Evolutionary conservation across 1,284 basidiomycete genomes (phyloP), one percentile per base, ranked within the genome.

Genomic region (Cryptococcus sp.): DNA sequence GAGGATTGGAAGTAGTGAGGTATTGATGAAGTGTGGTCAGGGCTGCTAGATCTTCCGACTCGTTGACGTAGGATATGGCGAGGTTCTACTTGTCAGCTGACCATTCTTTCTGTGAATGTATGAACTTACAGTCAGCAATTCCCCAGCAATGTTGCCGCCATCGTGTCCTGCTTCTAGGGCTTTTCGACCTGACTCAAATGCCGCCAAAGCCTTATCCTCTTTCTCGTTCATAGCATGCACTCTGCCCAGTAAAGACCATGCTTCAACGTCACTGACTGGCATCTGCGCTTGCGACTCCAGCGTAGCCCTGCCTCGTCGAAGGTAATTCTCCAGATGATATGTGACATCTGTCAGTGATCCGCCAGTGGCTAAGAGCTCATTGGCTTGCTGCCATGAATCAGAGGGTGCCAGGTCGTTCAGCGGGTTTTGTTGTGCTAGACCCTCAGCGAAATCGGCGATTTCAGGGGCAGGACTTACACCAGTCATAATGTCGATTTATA

Each of bases 61-160:
- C 96, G 70, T 99, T 99, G 45, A 93, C 97, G 74, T 91, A 98
- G 4, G 91, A 91, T 60, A 98, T 94, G 2, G 96, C 93, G 18
- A 98, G 82, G 4, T 90, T 90, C 91, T 93, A 55, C n/a, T 10
- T n/a, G 16, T 23, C 19, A 32, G 16, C 18, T 16, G 14, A 32
- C 22, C 5, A n/a, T 28, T 5, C 28, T 5, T 11, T 11, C 28
- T 28, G 28, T 11, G 28, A 11, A 28, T 4, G 28, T 10, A 21
- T 19, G 2, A 37, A 78, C 85, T 62, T 71, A 91, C 87, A 61
- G 92, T 78, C 83, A 93, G 85, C 57, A 91, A 88, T 46, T 82
- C 83, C 7, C 87, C 87, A 7, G 81, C 75, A n/a, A 80, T 81
- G 2, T 83, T 85, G 53, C 75, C 78, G 50, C 83, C 86, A 67